A percentile compares a stretch with the other conserved stretches of the same genome.
Conservation (phyloP, 2,329 filamentous ascomycete species). For the Arthrinium phaeospermum region DNA sequence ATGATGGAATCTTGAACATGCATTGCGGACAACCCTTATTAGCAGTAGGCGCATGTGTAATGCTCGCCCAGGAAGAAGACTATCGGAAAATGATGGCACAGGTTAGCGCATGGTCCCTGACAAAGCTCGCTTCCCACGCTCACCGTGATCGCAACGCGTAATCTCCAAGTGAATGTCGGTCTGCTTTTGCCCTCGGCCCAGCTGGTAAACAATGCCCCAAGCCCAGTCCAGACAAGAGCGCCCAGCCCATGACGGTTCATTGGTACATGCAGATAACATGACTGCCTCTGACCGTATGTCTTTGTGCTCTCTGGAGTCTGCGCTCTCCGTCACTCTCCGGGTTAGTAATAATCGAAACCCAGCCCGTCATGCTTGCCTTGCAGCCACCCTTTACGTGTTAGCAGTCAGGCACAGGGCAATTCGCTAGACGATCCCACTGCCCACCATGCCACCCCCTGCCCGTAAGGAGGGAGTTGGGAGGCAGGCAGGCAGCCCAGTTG, state of each 20-base stretch:
- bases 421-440: not conserved
- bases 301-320: not conserved
- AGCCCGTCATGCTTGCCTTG: conserved; percentile 10
- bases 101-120: conserved; percentile 14
- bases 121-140: not conserved
- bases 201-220: conserved; percentile 12
- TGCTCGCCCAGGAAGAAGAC: not conserved
- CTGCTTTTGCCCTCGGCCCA: not conserved
- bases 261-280: not conserved
- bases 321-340: not conserved
- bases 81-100: conserved; percentile 12
- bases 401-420: conserved; percentile 15
- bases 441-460: not conserved
- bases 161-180: not conserved
- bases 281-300: not conserved
- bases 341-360: conserved; percentile 12
- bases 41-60: not conserved
- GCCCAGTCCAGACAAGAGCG: not conserved
- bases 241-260: not conserved
- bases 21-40: not conserved
- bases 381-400: conserved; percentile 11
- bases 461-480: not conserved
- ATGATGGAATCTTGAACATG: conserved; percentile 8
- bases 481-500: too few relatives aligned
- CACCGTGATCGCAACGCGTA: conserved; percentile 11